These are phyloP conservation scores for Paxillus rubicundulus DNA, from an alignment of 768 basidiomycete species.

Conservation along the genomic window DNA sequence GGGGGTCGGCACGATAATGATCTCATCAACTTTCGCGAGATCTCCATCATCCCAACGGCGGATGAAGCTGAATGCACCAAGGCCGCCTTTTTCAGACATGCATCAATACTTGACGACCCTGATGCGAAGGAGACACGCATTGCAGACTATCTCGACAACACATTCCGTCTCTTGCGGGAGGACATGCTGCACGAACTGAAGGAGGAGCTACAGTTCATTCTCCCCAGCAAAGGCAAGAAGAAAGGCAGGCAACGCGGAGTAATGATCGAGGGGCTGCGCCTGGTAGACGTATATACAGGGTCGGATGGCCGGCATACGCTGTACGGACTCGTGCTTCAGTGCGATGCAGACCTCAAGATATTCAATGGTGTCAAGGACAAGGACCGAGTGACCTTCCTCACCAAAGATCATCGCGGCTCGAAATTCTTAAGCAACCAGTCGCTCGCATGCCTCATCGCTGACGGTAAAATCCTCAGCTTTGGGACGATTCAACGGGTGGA, in stretches of 20 bases:
- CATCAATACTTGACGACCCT: conserved; percentile 43
- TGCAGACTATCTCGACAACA: conserved; percentile 58
- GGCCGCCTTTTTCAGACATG: conserved; percentile 48
- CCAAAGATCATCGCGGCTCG: conserved; percentile 32
- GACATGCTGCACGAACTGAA: conserved; percentile 59
- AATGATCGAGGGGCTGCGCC: conserved; percentile 36
- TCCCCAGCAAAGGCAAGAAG: conserved; percentile 37
- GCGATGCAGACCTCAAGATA: conserved; percentile 36
- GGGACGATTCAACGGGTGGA: conserved; percentile 55
- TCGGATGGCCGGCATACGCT: conserved; percentile 26
- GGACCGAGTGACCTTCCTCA: conserved; percentile 38
- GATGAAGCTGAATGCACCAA: conserved; percentile 50
- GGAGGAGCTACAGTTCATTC: conserved; percentile 50
- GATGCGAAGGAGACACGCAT: conserved; percentile 35
- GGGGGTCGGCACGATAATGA: conserved; percentile 75
- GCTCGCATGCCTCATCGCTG: conserved; percentile 49
- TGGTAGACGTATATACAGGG: conserved; percentile 36
- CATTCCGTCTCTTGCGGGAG: conserved; percentile 62
- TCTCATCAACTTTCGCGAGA: conserved; percentile 54
- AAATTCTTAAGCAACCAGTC: conserved; percentile 54
- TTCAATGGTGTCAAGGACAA: conserved; percentile 32
- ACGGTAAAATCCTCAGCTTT: conserved; percentile 49
- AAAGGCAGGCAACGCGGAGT: conserved; percentile 40
- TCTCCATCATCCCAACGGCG: conserved; percentile 62
- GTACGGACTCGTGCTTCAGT: conserved; percentile 43